Percentiles rank a stretch among this genome's conserved stretches.
Conservation (phyloP, 1,284 basidiomycete species). For the Peniophora sp. region DNA sequence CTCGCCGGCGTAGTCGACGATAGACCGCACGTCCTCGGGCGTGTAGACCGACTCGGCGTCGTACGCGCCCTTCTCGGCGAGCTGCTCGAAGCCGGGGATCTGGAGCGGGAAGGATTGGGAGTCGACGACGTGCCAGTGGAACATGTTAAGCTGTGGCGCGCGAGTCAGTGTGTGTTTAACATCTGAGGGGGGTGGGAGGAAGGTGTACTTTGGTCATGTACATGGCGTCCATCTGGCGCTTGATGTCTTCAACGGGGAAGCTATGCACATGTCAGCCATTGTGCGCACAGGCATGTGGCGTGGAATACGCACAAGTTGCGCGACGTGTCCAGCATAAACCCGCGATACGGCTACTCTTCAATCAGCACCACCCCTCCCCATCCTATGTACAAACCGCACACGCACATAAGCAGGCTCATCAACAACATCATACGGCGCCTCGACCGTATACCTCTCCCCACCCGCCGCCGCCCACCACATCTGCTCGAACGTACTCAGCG, state of each 20-base stretch:
- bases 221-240: slow-evolving; percentile 80
- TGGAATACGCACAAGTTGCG: slow-evolving; percentile 42
- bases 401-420: slow-evolving; percentile 7
- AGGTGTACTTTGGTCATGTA: slow-evolving; percentile 69
- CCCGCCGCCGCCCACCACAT: slow-evolving; percentile 59
- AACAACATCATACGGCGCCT: neutral
- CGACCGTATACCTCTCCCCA: slow-evolving; percentile 43
- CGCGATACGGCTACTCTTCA: slow-evolving; percentile 57
- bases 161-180: neutral
- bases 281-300: neutral
- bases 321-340: slow-evolving; percentile 77
- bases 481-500: slow-evolving; percentile 78
- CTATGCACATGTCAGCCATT: slow-evolving; percentile 22
- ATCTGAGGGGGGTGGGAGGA: slow-evolving; percentile 2
- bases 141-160: slow-evolving; percentile 51
- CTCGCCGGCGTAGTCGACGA: slow-evolving; percentile 66
- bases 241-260: slow-evolving; percentile 60
- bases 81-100: slow-evolving; percentile 52
- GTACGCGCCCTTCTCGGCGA: slow-evolving; percentile 67
- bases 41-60: slow-evolving; percentile 49
- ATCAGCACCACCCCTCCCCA: neutral
- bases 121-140: slow-evolving; percentile 81
- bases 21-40: slow-evolving; percentile 47
- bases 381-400: neutral
- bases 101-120: slow-evolving; percentile 72